Evolutionary conservation across 129 eudicot genomes (phyloP).

Genomic region (Erigeron canadensis): DNA sequence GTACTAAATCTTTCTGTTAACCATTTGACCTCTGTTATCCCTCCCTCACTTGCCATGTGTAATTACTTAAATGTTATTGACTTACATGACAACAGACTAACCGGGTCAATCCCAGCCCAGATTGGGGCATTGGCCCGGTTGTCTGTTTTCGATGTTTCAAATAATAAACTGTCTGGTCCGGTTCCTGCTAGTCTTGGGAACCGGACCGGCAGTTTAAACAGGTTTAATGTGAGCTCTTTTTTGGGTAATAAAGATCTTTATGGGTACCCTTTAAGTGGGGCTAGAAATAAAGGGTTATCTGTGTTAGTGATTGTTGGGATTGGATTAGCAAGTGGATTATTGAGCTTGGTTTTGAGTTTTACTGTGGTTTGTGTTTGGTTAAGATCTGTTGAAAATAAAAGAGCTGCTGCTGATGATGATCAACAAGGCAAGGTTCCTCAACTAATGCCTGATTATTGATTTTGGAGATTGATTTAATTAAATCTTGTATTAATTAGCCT

Average conservation of each 20-base stretch:
- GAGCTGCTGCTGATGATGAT: conserved; percentile 34
- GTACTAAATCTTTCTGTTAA: conserved; percentile 61
- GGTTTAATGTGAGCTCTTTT: conserved; percentile 60
- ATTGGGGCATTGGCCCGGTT: conserved; percentile 54
- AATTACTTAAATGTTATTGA: conserved; percentile 60
- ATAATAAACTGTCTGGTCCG: conserved; percentile 51
- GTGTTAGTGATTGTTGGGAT: conserved; percentile 65
- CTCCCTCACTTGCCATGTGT: conserved; percentile 45
- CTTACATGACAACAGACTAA: conserved; percentile 48
- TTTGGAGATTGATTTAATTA: too few relatives aligned
- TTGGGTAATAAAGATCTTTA: conserved; percentile 59
- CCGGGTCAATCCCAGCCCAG: conserved; percentile 58
- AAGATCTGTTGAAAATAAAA: conserved; percentile 48
- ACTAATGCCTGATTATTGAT: conserved; percentile 69
- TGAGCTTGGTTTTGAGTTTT: conserved; percentile 65
- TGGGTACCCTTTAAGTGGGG: conserved; percentile 58
- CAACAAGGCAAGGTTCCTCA: conserved; percentile 55
- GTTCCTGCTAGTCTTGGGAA: conserved; percentile 59
- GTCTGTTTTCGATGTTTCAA: conserved; percentile 55
- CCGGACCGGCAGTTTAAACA: conserved; percentile 49
- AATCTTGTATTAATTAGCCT: too few relatives aligned
- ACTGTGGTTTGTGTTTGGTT: conserved; percentile 70
- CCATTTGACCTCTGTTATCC: conserved; percentile 48
- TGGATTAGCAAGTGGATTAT: conserved; percentile 78
- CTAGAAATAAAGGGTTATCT: conserved; percentile 59